Conservation (phyloP, 169 alveolate genomes). For the Babesia bigemina region DNA sequence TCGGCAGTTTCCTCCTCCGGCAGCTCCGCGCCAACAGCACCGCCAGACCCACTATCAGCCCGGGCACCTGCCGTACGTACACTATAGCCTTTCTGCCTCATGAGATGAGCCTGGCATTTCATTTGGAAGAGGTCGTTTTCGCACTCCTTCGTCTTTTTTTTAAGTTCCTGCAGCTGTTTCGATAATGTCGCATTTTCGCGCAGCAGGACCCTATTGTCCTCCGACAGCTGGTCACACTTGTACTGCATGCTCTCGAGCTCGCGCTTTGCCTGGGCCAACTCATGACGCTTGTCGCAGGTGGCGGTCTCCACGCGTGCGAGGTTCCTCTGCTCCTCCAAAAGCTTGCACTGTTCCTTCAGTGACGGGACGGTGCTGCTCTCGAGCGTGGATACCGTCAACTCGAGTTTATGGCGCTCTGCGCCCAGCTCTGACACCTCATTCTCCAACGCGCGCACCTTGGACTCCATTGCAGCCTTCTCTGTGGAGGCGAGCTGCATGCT, state of each 20-base stretch:
- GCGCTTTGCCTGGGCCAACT: constrained; percentile 33
- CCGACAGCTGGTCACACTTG: constrained; percentile 27
- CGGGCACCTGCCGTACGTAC: not conserved
- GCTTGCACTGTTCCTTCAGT: constrained; percentile 54
- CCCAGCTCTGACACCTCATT: constrained; percentile 45
- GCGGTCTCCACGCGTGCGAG: constrained; percentile 50
- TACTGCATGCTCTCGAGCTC: constrained; percentile 41
- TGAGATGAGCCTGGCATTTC: constrained; percentile 41
- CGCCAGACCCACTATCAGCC: too few relatives aligned
- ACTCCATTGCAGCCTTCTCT: constrained; percentile 44
- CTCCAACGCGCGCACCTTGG: constrained; percentile 31
- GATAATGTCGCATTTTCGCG: constrained; percentile 54
- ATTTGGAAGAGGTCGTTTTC: constrained; percentile 54
- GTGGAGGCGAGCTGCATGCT: constrained; percentile 17
- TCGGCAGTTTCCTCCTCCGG: not conserved
- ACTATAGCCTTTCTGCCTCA: constrained; percentile 21
- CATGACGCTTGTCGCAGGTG: constrained; percentile 57
- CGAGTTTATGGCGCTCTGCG: constrained; percentile 12
- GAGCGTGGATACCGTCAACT: constrained; percentile 18
- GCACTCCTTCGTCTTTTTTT: constrained; percentile 36
- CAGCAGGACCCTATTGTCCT: constrained; percentile 38
- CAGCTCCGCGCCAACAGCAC: not conserved
- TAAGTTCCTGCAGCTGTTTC: constrained; percentile 31
- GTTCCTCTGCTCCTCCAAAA: constrained; percentile 42
- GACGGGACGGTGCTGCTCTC: constrained; percentile 44